Base-by-base conservation (phyloP, 2,329 filamentous ascomycete species). In the Arthrobotrys megalospora region DNA sequence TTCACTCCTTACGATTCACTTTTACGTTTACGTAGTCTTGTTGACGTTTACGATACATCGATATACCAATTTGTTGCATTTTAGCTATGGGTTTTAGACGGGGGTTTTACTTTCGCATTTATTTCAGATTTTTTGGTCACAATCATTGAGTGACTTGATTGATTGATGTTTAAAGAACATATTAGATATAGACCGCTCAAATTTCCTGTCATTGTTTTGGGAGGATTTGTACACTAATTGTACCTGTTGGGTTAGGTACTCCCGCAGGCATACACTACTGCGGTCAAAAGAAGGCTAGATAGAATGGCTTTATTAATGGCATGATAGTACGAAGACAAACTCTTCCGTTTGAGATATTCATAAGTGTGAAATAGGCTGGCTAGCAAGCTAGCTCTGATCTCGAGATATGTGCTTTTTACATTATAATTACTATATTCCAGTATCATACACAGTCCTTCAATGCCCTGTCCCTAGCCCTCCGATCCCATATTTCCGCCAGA, bases 401-500 rank as follows among this genome's bases (percentile, higher is more conserved):
- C 43, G 45, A 28, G 2, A 38, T 6, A 38, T 58, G 12, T 58
- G n/a, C n/a, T n/a, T 60, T 28, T 41, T 38, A 16, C 47, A 21
- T 45, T n/a, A 28, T 28, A 28, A 28, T 45, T 45, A 45, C n/a
- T 45, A 21, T 21, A 8, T 21, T 10, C 45, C 45, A 3, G 11
- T 58, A 58, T 58, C 12, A 11, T 58, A 34, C 32, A 53, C 3
- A 16, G 16, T 60, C 14, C 11, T 2, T 45, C 10, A 60, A 41
- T 64, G 34, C 24, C 66, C 67, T 10, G 66, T 36, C 8, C 67
- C 75, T 24, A 72, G 12, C 10, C 36, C 28, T 7, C 75, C 67
- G n/a, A 72, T 64, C 19, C 36, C 47, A 12, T 72, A 72, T 16
- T 67, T 67, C 19, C 67, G 50, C 52, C 62, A 72, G 11, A 78